Conservation (phyloP, 1,139 yeast genomes). For the Sugiyamaella novakii region DNA sequence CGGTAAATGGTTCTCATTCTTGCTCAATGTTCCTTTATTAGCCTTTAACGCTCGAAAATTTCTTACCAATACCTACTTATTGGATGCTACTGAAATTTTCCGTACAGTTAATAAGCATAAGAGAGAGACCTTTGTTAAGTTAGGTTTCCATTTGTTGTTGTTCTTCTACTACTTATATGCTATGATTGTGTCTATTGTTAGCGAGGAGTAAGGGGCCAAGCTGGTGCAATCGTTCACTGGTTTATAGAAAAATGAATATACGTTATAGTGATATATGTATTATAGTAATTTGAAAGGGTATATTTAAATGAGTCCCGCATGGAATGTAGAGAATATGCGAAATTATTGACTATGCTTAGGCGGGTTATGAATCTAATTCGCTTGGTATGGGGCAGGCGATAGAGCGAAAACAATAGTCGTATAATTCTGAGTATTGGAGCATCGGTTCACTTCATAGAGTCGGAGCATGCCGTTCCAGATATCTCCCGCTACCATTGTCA, state of each 20-base stretch:
- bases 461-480: no score
- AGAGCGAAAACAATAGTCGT: no score
- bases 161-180: constrained; percentile 91
- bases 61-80: constrained; percentile 67
- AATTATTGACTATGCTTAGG: no score
- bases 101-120: constrained; percentile 87
- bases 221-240: neutral
- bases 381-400: no score
- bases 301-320: no score
- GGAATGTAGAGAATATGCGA: no score
- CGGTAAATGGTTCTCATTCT: constrained; percentile 86
- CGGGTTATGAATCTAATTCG: no score
- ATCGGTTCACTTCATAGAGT: no score
- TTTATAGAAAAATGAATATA: neutral
- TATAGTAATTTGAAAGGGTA: no score
- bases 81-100: constrained; percentile 94
- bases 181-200: constrained; percentile 85
- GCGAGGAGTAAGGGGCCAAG: constrained; percentile 26
- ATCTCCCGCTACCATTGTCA: no score
- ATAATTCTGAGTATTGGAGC: no score
- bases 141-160: constrained; percentile 82
- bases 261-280: neutral
- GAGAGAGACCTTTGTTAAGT: constrained; percentile 81
- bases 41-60: constrained; percentile 78
- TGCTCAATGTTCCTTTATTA: constrained; percentile 75